Percentiles rank a stretch among this genome's conserved stretches.
Evolutionary conservation across 75 land plant genomes (phyloP).

Genomic region (Pinus taeda): DNA sequence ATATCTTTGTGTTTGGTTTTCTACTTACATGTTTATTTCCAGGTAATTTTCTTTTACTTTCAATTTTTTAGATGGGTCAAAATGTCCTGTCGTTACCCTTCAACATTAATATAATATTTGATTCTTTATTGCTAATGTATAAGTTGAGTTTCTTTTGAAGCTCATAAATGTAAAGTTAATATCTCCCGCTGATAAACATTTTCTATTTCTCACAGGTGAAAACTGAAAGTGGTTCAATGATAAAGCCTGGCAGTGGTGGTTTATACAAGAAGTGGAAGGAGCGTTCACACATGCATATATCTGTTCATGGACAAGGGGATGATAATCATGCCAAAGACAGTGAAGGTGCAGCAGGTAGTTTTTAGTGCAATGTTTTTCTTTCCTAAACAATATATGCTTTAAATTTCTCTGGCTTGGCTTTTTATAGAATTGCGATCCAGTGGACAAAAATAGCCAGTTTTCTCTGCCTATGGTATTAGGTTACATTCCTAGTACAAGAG

Average conservation of each 20-base stretch:
- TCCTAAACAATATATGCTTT: neutral
- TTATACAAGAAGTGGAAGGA: constrained; percentile 96
- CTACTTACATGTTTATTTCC: too few species aligned
- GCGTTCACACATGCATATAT: constrained; percentile 58
- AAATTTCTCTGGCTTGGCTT: neutral
- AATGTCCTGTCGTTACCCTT: too few species aligned
- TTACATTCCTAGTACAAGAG: too few species aligned
- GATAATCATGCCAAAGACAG: constrained; percentile 21
- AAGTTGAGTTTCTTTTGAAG: too few species aligned
- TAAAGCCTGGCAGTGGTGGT: constrained; percentile 74
- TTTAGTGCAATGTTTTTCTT: neutral
- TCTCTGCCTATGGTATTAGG: too few species aligned
- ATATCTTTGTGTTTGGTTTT: too few species aligned
- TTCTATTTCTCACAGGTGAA: constrained; percentile 44
- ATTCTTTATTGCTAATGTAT: too few species aligned
- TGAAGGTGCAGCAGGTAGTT: constrained; percentile 12
- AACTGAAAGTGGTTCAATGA: constrained; percentile 88
- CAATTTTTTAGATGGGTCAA: too few species aligned
- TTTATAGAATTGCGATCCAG: constrained; percentile 1
- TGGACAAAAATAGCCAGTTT: neutral
- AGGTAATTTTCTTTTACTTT: too few species aligned
- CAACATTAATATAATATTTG: too few species aligned
- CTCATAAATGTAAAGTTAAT: too few species aligned
- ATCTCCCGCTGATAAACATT: too few species aligned
- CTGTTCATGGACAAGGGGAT: constrained; percentile 31